Evolutionary conservation across 2,329 filamentous ascomycete species (phyloP).

Genomic region (Nemania sp.): DNA sequence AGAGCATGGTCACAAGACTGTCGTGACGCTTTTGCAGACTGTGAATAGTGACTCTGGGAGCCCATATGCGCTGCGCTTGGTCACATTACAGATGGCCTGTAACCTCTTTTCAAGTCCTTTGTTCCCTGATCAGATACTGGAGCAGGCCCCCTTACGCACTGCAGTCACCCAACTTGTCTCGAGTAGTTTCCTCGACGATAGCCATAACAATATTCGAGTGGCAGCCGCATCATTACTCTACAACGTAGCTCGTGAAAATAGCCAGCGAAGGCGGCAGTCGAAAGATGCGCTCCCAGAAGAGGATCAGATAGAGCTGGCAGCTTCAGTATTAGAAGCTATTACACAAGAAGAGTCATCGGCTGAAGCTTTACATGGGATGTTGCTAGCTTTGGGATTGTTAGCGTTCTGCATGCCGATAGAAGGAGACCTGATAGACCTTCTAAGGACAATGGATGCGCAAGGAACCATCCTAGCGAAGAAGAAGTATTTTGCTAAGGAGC

Average conservation of each 20-base stretch:
- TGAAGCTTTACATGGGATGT: slow-evolving; percentile 81
- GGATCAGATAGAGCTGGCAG: slow-evolving; percentile 84
- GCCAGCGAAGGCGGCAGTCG: slow-evolving; percentile 70
- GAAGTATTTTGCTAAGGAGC: slow-evolving; percentile 66
- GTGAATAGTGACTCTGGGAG: slow-evolving; percentile 69
- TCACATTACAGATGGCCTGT: slow-evolving; percentile 84
- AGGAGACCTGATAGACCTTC: slow-evolving; percentile 83
- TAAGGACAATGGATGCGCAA: slow-evolving; percentile 80
- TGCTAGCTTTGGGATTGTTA: slow-evolving; percentile 81
- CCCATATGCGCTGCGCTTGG: slow-evolving; percentile 85
- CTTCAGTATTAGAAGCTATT: slow-evolving; percentile 81
- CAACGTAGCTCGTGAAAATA: slow-evolving; percentile 81
- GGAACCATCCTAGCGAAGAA: slow-evolving; percentile 71
- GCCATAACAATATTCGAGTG: slow-evolving; percentile 79
- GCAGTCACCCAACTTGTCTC: slow-evolving; percentile 78
- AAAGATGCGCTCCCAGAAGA: slow-evolving; percentile 72
- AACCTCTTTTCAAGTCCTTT: slow-evolving; percentile 85
- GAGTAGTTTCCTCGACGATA: slow-evolving; percentile 81
- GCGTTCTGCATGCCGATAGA: slow-evolving; percentile 76
- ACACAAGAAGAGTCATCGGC: slow-evolving; percentile 67
- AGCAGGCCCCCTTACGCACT: slow-evolving; percentile 62
- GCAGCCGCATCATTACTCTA: slow-evolving; percentile 86
- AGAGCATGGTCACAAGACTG: slow-evolving; percentile 73
- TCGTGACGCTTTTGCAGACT: slow-evolving; percentile 70
- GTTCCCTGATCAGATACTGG: slow-evolving; percentile 73